Percentiles rank a stretch among this genome's conserved stretches.
phyloP scores from a whole-genome alignment of 2,329 filamentous ascomycete genomes.

The Hypoxylon sp. region DNA sequence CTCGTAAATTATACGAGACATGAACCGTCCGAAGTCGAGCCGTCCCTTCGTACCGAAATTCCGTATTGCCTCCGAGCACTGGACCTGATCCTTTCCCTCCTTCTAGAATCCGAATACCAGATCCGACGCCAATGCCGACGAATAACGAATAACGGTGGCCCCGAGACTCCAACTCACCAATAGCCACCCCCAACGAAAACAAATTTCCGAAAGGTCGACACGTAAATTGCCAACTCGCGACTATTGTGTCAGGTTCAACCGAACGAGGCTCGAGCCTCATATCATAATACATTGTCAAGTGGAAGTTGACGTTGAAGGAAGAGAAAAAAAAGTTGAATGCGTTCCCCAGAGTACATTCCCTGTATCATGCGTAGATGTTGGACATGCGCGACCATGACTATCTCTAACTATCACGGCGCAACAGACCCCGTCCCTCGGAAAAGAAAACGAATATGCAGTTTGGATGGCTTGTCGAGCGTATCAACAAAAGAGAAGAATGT shows the following conservation, averaged over 20 bases:
- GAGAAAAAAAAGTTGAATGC: conserved; percentile 45
- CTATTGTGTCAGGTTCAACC: conserved; percentile 42
- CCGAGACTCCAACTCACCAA: conserved; percentile 37
- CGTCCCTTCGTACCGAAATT: conserved; percentile 38
- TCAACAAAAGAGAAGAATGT: conserved; percentile 41
- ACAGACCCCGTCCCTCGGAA: conserved; percentile 41
- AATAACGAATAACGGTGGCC: conserved; percentile 31
- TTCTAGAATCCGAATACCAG: conserved; percentile 44
- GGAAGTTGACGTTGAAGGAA: conserved; percentile 21
- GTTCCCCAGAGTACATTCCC: conserved; percentile 42
- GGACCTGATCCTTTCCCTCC: conserved; percentile 45
- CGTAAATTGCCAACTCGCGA: conserved; percentile 37
- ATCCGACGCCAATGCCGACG: conserved; percentile 43
- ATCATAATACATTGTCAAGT: conserved; percentile 51
- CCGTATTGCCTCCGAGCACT: conserved; percentile 44
- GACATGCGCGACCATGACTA: conserved; percentile 51
- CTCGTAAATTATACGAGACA: conserved; percentile 36
- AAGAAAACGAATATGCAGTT: conserved; percentile 32
- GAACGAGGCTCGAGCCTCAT: conserved; percentile 40
- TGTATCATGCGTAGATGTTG: conserved; percentile 49
- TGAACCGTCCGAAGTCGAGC: conserved; percentile 30
- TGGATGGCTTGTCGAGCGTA: conserved; percentile 22
- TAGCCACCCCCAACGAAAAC: conserved; percentile 23
- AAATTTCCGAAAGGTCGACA: conserved; percentile 33
- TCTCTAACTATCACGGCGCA: conserved; percentile 47